phyloP scores from a whole-genome alignment of 1,284 basidiomycete genomes.

The Melampsora medusae region DNA sequence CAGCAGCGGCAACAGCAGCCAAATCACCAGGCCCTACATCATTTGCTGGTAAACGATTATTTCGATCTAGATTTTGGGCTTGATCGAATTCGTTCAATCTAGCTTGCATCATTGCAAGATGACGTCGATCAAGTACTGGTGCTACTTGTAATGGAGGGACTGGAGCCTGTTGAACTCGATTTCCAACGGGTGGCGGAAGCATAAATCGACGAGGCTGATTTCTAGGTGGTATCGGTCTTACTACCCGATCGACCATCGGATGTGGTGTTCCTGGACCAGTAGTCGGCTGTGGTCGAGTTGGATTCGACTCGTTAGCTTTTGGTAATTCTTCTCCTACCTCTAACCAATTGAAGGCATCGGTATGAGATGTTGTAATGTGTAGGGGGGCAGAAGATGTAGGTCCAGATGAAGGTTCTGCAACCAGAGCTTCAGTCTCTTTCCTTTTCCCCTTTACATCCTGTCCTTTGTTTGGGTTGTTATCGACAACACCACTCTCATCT shows the following conservation, averaged over 20 bases:
- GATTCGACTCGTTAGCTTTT: not conserved
- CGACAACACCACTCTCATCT: not conserved
- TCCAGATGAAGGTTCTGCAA: not conserved
- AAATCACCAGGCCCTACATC: constrained; percentile 1
- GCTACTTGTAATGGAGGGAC: too few species aligned
- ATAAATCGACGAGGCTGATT: not conserved
- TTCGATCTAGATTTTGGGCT: not conserved
- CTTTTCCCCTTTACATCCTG: not conserved
- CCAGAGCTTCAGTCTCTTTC: not conserved
- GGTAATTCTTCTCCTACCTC: not conserved
- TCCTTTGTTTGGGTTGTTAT: not conserved
- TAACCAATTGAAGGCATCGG: constrained; percentile 13
- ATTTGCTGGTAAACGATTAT: not conserved
- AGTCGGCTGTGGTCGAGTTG: not conserved
- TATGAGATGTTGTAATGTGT: not conserved
- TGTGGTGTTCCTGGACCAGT: not conserved
- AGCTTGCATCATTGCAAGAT: too few species aligned
- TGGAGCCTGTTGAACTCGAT: too few species aligned
- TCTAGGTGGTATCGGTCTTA: not conserved
- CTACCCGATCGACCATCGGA: not conserved
- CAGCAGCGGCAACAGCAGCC: not conserved
- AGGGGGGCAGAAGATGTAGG: too few species aligned
- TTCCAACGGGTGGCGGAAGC: not conserved
- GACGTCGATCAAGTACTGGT: too few species aligned
- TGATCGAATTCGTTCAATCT: not conserved